Base-by-base conservation (phyloP, 1,139 yeast genomes). In the Hansenula lynferdii region DNA sequence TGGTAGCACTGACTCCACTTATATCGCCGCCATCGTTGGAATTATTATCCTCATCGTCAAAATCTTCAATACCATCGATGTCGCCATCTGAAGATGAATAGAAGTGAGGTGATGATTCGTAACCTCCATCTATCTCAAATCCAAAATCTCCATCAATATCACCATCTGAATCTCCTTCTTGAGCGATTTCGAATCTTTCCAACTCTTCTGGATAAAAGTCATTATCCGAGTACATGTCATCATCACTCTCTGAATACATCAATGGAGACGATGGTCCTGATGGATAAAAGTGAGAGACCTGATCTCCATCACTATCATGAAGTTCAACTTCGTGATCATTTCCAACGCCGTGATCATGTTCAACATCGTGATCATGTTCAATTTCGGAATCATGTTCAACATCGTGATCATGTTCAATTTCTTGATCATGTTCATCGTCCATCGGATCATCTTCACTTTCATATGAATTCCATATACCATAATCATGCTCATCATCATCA, bases 291-390 rank as follows among this genome's bases (percentile, higher is more conserved):
- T n/a, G n/a, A n/a, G n/a, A n/a, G n/a, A n/a, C n/a, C n/a, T n/a
- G n/a, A n/a, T n/a, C n/a, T n/a, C n/a, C n/a, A 37, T 9, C 15
- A 4, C 30, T 38, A n/a, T 29, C 42, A 14, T 29, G 44, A 38
- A 19, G 54, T 7, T 42, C 56, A 4, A 46, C 58, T 21, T 54
- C 61, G 14, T 45, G 57, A 28, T 37, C 54, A n/a, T n/a, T n/a
- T n/a, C n/a, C n/a, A 37, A 11, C 15, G 3, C 30, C 39, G n/a
- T 29, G 41, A 14, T 29, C 45, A 38, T 21, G 54, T 7, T 42
- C 56, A 4, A 46, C 58, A 21, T 54, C 61, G 14, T 45, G 57
- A 28, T 37, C 54, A 20, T 55, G 60, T 15, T 45, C 57, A 28
- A 38, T 54, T 22, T 44, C 47, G 11, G 41, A 38, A 20, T 31